phyloP scores from a whole-genome alignment of 345 rosid genomes.

The Hypericum androsaemum region DNA sequence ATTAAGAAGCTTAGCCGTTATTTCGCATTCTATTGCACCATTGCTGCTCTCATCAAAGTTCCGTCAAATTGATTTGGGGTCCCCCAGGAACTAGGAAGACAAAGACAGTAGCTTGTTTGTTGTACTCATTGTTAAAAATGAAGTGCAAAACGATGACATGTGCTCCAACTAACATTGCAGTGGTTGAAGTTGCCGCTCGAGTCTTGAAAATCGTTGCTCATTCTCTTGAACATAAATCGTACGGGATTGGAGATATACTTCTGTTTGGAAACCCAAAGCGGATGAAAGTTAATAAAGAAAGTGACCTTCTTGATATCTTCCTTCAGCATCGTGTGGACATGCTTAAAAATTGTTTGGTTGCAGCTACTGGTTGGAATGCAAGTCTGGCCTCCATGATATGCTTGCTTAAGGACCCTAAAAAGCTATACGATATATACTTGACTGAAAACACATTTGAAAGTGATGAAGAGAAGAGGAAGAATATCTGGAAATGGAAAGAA shows the following conservation, averaged over 20 bases:
- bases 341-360: too few species aligned
- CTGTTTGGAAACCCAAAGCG: slow-evolving; percentile 1
- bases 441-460: not conserved
- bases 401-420: too few species aligned
- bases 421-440: not conserved
- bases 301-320: slow-evolving; percentile 8
- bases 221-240: not conserved
- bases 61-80: not conserved
- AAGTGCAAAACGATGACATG: slow-evolving; percentile 13
- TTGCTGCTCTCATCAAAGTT: not conserved
- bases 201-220: not conserved
- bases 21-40: too few species aligned
- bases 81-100: slow-evolving; percentile 17
- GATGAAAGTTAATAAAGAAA: slow-evolving; percentile 4
- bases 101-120: slow-evolving; percentile 1
- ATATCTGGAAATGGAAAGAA: not conserved
- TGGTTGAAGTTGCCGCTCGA: not conserved
- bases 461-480: not conserved
- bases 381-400: too few species aligned
- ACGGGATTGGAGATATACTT: slow-evolving; percentile 11
- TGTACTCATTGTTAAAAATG: slow-evolving; percentile 1
- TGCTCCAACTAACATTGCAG: slow-evolving; percentile 12
- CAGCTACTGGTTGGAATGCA: too few species aligned
- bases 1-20: too few species aligned
- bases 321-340: slow-evolving; percentile 1